Evolutionary conservation across 1,139 yeast genomes (phyloP), one percentile per base, ranked within the genome.

Genomic region (Nadsonia starkeyi-henricii): DNA sequence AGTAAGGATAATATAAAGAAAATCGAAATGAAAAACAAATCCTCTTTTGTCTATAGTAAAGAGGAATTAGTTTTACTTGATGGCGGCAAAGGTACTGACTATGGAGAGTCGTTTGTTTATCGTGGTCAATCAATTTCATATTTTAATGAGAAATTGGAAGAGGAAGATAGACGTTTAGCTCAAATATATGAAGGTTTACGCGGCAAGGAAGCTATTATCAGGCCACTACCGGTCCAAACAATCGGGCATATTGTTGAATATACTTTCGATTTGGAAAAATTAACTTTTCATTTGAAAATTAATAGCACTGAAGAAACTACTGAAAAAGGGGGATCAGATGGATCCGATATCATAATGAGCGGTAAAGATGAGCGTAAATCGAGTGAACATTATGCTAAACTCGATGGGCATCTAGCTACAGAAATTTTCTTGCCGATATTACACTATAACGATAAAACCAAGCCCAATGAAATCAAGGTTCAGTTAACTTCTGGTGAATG

Each of bases 181-280:
- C 21, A 33, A 33, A 33, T 13, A 23, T 28, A 20, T 30, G 39
- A 28, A 5, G 48, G 47, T 0, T 74, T 79, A 1, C 68, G 96
- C 47, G 93, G 89, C 0, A 71, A 74, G 2, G 73, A 74, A 49
- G 85, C 95, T 0, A 73, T 82, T 2, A 67, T 84, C 20, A 70
- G 96, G 47, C 96, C 96, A 1, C 84, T 72, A 55, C 78, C 84
- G 1, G 62, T 77, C 3, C 75, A 79, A 2, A 71, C 80, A 0
- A 68, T 68, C 45, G 95, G 95, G 0, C 55, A 56, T 0, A 65
- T 68, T n/a, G 63, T 73, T 3, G 61, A 63, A 20, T 73, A 80
- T 12, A 78, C 73, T 48, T 85, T 84, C 59, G 78, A 80, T 54
- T 55, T 81, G 51, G 64, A 65, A 45, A 59, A 65, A 1, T 66